These are phyloP conservation scores for Fusarium sp. DNA, from an alignment of 2,329 filamentous ascomycete species.

Conservation along the genomic window DNA sequence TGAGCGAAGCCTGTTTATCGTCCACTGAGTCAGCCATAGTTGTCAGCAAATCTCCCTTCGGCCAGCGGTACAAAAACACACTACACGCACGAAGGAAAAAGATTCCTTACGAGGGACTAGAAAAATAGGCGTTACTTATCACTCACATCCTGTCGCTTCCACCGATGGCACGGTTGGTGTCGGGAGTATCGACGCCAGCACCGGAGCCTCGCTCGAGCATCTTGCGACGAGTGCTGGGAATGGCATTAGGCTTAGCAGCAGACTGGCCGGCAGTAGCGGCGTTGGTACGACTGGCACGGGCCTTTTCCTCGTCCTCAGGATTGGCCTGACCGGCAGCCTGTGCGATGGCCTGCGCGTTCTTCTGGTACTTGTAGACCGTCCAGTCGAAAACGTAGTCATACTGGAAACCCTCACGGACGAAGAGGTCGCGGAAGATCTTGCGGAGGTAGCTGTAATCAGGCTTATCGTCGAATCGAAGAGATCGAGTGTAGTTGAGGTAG, in stretches of 20 bases:
- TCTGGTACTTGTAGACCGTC: slow-evolving; percentile 99
- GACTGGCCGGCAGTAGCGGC: slow-evolving; percentile 73
- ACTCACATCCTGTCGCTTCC: slow-evolving; percentile 98
- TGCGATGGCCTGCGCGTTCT: slow-evolving; percentile 95
- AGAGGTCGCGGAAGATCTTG: slow-evolving; percentile 99
- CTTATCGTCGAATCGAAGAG: slow-evolving; percentile 99
- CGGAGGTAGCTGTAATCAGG: slow-evolving; percentile 99
- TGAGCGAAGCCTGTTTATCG: slow-evolving; percentile 87
- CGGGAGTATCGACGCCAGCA: slow-evolving; percentile 72
- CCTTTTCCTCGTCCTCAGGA: slow-evolving; percentile 82
- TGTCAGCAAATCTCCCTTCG: slow-evolving; percentile 78
- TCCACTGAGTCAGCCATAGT: slow-evolving; percentile 85
- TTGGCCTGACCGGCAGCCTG: slow-evolving; percentile 77
- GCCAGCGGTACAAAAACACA: slow-evolving; percentile 78
- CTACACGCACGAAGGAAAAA: slow-evolving; percentile 81
- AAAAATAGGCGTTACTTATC: slow-evolving; percentile 62
- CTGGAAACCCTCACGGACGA: slow-evolving; percentile 98
- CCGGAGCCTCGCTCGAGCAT: slow-evolving; percentile 77
- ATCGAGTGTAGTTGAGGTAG: slow-evolving; percentile 99
- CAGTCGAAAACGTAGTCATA: slow-evolving; percentile 99
- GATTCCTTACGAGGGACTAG: slow-evolving; percentile 87
- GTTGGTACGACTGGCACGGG: slow-evolving; percentile 73
- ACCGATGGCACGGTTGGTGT: slow-evolving; percentile 80
- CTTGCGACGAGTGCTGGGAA: slow-evolving; percentile 84
- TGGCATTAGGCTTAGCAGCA: slow-evolving; percentile 76